Percentiles rank a stretch among this genome's conserved stretches.
These are phyloP conservation scores for Coemansia sp. DNA, from an alignment of 192 early-diverging fungal genomes.

Conservation along the genomic window DNA sequence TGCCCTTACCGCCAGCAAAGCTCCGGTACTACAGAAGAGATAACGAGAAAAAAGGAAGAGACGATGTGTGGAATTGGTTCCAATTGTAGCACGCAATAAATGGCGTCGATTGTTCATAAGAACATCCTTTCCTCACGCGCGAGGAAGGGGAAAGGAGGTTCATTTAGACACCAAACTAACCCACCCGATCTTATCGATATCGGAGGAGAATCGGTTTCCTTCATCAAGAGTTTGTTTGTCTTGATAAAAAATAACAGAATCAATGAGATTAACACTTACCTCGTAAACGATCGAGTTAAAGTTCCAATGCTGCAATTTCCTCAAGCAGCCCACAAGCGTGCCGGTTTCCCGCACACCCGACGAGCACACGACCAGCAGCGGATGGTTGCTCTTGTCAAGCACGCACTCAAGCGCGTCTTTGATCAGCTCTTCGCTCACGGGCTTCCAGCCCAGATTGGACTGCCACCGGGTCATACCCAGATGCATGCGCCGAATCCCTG, in stretches of 20 bases:
- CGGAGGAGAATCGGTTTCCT: too few species aligned
- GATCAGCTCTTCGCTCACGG: slow-evolving; percentile 89
- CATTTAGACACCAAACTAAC: too few species aligned
- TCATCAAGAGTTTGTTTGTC: too few species aligned
- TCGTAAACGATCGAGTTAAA: slow-evolving; percentile 96
- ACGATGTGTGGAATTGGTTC: too few species aligned
- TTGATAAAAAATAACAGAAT: too few species aligned
- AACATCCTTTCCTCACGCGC: too few species aligned
- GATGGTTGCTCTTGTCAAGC: slow-evolving; percentile 74
- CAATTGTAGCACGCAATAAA: too few species aligned
- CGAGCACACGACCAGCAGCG: slow-evolving; percentile 88
- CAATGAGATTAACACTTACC: too few species aligned
- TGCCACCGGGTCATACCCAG: slow-evolving; percentile 66
- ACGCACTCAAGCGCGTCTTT: slow-evolving; percentile 92
- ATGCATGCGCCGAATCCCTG: slow-evolving; percentile 63
- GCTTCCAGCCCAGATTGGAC: slow-evolving; percentile 76
- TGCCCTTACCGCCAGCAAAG: slow-evolving; percentile 82
- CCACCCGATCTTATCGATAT: slow-evolving; percentile 1
- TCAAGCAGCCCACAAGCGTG: slow-evolving; percentile 84
- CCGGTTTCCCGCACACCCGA: slow-evolving; percentile 95
- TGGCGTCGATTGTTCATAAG: too few species aligned
- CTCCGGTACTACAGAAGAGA: slow-evolving; percentile 65
- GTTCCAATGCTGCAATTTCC: slow-evolving; percentile 93
- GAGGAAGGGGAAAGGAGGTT: too few species aligned
- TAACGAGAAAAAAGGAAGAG: background rate